Evolutionary conservation across 2,329 filamentous ascomycete genomes (phyloP).

Genomic region (Keithomyces neogunnii): DNA sequence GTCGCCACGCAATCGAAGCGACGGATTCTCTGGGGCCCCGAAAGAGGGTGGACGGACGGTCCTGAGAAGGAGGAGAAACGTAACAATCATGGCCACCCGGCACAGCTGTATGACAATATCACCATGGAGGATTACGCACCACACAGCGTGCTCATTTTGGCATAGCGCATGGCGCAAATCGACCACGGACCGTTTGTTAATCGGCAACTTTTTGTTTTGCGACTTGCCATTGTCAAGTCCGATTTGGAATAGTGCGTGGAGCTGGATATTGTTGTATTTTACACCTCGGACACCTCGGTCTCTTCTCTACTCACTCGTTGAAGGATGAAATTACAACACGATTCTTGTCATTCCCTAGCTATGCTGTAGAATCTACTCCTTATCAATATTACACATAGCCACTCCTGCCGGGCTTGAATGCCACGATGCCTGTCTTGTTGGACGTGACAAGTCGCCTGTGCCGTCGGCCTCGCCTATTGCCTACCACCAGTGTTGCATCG

Average conservation of each 20-base stretch:
- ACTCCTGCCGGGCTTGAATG: neutral
- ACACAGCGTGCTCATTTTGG: constrained; percentile 11
- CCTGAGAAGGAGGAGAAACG: constrained; percentile 24
- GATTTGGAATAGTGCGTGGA: neutral
- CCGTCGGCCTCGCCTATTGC: too few relatives aligned
- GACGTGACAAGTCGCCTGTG: too few relatives aligned
- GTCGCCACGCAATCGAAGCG: constrained; percentile 39
- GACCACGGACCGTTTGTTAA: too few relatives aligned
- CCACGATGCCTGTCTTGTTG: too few relatives aligned
- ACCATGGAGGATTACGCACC: constrained; percentile 10
- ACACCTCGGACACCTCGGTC: neutral
- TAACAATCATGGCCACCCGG: neutral
- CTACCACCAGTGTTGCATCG: constrained; percentile 7
- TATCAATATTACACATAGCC: neutral
- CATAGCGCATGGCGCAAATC: constrained; percentile 4
- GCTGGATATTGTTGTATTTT: neutral
- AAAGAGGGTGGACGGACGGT: constrained; percentile 55
- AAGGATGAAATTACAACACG: neutral
- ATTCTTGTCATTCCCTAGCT: neutral
- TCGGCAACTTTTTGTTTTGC: too few relatives aligned
- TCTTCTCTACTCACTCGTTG: neutral
- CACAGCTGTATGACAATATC: constrained; percentile 4
- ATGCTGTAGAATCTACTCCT: neutral
- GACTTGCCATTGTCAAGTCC: too few relatives aligned
- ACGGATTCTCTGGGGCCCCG: constrained; percentile 57